Percentiles rank a stretch among this genome's conserved stretches.
These are phyloP conservation scores for Earliella scabrosa DNA, from an alignment of 1,284 basidiomycete genomes.

Conservation along the genomic window DNA sequence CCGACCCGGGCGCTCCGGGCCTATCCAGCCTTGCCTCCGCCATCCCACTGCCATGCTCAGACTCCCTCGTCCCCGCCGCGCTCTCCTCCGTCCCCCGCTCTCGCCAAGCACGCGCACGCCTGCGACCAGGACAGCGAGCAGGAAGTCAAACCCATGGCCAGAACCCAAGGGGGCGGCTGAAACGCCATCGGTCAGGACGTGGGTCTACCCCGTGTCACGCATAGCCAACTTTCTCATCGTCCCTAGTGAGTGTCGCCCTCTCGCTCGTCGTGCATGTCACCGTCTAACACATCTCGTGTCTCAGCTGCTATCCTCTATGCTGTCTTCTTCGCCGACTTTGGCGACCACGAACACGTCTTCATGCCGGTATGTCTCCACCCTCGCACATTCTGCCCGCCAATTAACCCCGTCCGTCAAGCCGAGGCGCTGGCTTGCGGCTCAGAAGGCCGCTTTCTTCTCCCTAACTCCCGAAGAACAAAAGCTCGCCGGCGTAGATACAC, in stretches of 20 bases:
- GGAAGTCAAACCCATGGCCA: slow-evolving; percentile 25
- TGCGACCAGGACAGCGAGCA: slow-evolving; percentile 16
- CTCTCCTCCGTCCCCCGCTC: background rate
- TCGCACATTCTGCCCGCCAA: background rate
- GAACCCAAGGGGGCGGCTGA: slow-evolving; percentile 12
- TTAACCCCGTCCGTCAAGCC: slow-evolving; percentile 28
- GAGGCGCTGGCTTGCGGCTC: slow-evolving; percentile 37
- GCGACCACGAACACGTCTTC: slow-evolving; percentile 72
- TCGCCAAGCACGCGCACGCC: background rate
- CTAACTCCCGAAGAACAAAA: slow-evolving; percentile 38
- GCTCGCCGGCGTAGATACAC: slow-evolving; percentile 25
- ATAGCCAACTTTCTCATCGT: slow-evolving; percentile 34
- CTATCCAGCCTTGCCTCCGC: background rate
- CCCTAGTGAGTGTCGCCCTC: slow-evolving; percentile 25
- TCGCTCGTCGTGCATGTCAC: background rate
- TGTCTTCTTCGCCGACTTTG: slow-evolving; percentile 69
- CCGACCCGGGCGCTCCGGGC: slow-evolving; percentile 9
- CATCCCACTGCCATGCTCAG: no score
- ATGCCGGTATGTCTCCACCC: slow-evolving; percentile 54
- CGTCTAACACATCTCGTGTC: slow-evolving; percentile 1
- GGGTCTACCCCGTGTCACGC: slow-evolving; percentile 29
- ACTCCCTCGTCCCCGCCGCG: slow-evolving; percentile 6
- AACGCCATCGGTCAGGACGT: slow-evolving; percentile 17
- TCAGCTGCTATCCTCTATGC: slow-evolving; percentile 58
- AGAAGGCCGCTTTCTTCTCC: slow-evolving; percentile 40